Base-by-base conservation (phyloP, 2,329 filamentous ascomycete species). In the Apiospora marii region DNA sequence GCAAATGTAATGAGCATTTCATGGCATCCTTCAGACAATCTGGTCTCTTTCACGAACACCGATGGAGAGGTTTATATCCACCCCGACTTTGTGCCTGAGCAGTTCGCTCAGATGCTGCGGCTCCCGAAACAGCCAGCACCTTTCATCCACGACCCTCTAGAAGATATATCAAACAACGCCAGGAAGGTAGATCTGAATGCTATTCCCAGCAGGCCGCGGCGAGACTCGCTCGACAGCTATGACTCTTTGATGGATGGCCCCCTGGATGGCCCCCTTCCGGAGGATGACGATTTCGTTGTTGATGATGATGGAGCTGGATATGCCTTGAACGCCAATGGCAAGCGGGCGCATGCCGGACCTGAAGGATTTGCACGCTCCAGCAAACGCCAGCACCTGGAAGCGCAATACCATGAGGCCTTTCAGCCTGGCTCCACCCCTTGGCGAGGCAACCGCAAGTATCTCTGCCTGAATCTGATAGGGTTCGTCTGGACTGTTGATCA, bases 401-500 rank as follows among this genome's bases (percentile, higher is more conserved):
- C 95, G 1, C 88, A 91, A 77, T 89, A 93, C 48, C 97, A 99
- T 77, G 90, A 92, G 70, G 85, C 96, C 1, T 97, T 99, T 81
- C 97, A 99, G 81, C 94, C 96, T 0, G 96, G 96, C 0, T 95
- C 95, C 71, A 99, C 96, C 0, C 96, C 96, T 0, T 99, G 96
- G 97, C 91, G 94, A 74, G 96, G 96, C 1, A 96, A 98, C 81
- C 89, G 96, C 75, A 94, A 96, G 80, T 98, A 99, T 80, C 88
- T 99, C 0, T 98, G 94, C 79, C 89, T 98, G 53, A 98, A 98
- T 80, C 85, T 99, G 73, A 94, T 95, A 70, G 96, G 97, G 0
- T 96, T 97, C 79, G 94, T 98, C 12, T 99, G 96, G 94, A 98
- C 96, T 0, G 94, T 99, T 24, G 94, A 98, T 77, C 96, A 99